Conservation (phyloP, 1,284 basidiomycete genomes). For the Cerrena zonata region DNA sequence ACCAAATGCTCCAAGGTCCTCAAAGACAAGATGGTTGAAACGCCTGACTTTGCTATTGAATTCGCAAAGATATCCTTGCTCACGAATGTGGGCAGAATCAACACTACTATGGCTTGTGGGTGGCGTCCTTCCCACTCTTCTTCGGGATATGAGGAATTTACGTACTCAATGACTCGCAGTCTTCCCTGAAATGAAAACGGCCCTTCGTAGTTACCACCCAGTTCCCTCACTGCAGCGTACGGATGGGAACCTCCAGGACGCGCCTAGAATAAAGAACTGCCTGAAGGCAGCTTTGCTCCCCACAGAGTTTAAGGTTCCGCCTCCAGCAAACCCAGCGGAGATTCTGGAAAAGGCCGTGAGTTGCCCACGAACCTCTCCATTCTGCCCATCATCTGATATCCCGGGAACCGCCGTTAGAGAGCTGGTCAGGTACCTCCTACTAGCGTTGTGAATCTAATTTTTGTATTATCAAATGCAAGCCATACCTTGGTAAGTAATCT, state of each 20-base stretch:
- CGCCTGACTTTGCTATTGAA: slow-evolving; percentile 62
- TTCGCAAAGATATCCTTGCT: slow-evolving; percentile 74
- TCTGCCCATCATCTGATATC: slow-evolving; percentile 3
- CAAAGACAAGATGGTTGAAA: slow-evolving; percentile 66
- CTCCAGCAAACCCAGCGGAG: slow-evolving; percentile 66
- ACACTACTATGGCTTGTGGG: slow-evolving; percentile 81
- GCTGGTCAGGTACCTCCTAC: slow-evolving; percentile 64
- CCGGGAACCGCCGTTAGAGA: slow-evolving; percentile 34
- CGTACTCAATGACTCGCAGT: slow-evolving; percentile 34
- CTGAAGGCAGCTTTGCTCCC: slow-evolving; percentile 73
- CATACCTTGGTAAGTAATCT: slow-evolving; percentile 24
- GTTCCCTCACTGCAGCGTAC: slow-evolving; percentile 76
- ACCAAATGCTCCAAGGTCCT: slow-evolving; percentile 60
- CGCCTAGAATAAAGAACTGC: slow-evolving; percentile 73
- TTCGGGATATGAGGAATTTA: slow-evolving; percentile 4
- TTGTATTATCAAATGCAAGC: slow-evolving; percentile 53
- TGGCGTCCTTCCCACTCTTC: slow-evolving; percentile 13
- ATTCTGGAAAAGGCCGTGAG: slow-evolving; percentile 59
- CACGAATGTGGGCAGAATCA: slow-evolving; percentile 77
- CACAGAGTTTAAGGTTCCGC: slow-evolving; percentile 59
- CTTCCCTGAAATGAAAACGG: slow-evolving; percentile 78
- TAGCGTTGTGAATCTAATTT: slow-evolving; percentile 73
- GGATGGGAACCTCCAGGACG: slow-evolving; percentile 73
- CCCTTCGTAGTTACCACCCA: slow-evolving; percentile 77
- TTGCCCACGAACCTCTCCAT: slow-evolving; percentile 11